Base-by-base conservation (phyloP, 2,329 filamentous ascomycete species). In the Mycogone perniciosa region DNA sequence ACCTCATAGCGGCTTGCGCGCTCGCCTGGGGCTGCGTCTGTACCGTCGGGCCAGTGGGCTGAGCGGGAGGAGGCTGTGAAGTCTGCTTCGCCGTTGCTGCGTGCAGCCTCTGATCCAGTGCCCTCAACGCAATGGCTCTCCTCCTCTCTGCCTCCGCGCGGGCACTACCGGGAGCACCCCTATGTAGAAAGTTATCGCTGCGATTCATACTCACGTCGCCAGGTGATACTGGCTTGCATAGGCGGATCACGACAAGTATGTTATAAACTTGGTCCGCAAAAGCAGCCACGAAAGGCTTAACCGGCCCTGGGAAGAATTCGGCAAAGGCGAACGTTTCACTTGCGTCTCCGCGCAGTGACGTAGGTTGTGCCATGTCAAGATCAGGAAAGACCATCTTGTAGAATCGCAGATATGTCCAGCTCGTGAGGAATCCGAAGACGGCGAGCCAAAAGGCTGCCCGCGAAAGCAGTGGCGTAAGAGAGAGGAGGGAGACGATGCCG, bases 321-420 rank as follows among this genome's bases (percentile, higher is more conserved):
- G 90, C 86, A 67, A 99, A 95, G 6, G 91, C 87, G 65, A 99
- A 99, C 0, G 91, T 96, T 69, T 99, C 93, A 68, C 88, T 95
- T 34, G 93, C 89, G 67, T 99, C 93, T 56, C 93, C 93, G 57
- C 85, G 87, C 59, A 95, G 81, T 7, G 79, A 74, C 5, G 76
- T 65, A 2, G 78, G 68, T 61, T 86, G 82, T 7, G 78, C 77
- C 9, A 77, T 72, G 60, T 85, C 82, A 55, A 86, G 79, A 60
- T 86, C 83, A 50, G 83, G 82, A 62, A 85, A 85, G 52, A 85
- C 80, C 50, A 76, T 71, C 72, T 96, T 95, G 76, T 89, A 96
- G 76, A 97, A 99, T 59, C 93, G 89, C 13, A 99, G 82, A 69
- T 97, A 97, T 40, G 88, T 89, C 92, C 92, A 99, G 67, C 89